These are phyloP conservation scores for Lichtheimia ramosa DNA, from an alignment of 371 early-diverging fungal genomes.

Conservation along the genomic window DNA sequence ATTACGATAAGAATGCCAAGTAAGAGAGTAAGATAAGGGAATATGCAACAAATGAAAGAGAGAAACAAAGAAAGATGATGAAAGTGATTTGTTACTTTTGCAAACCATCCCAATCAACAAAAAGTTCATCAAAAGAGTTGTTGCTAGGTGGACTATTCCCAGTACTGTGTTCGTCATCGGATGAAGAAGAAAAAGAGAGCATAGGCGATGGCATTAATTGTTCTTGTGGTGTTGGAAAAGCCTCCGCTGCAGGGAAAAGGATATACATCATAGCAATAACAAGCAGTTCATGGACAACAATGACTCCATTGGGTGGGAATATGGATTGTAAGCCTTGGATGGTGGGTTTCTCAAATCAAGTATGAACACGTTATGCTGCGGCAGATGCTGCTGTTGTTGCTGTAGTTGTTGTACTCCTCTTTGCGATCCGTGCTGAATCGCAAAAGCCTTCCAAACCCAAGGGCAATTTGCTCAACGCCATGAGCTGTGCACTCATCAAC, in stretches of 20 bases:
- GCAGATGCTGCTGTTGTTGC: not conserved
- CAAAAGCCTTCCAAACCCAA: conserved; percentile 51
- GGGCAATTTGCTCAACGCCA: conserved; percentile 30
- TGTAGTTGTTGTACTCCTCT: conserved; percentile 9
- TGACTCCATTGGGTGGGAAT: conserved; percentile 17
- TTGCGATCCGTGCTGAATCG: conserved; percentile 52
- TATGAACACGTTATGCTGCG: too few relatives aligned
- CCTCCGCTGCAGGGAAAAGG: conserved; percentile 23
- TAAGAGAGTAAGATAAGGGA: conserved; percentile 1
- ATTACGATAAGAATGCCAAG: not conserved
- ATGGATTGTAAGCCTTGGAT: not conserved
- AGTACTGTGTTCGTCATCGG: conserved; percentile 8
- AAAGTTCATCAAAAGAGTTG: conserved; percentile 9
- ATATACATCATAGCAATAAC: not conserved
- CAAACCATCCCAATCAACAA: conserved; percentile 17
- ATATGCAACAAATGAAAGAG: conserved; percentile 3
- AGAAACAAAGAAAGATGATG: not conserved
- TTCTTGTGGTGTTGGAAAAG: conserved; percentile 6
- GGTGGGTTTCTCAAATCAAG: too few relatives aligned
- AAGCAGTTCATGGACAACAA: not conserved
- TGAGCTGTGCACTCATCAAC: conserved; percentile 58
- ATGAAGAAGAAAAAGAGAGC: conserved; percentile 9
- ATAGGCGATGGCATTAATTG: conserved; percentile 16
- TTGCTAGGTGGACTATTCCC: not conserved
- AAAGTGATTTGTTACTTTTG: conserved; percentile 6